phyloP scores from a whole-genome alignment of 352 stramenopile species.

The Phytophthora podocarpi region DNA sequence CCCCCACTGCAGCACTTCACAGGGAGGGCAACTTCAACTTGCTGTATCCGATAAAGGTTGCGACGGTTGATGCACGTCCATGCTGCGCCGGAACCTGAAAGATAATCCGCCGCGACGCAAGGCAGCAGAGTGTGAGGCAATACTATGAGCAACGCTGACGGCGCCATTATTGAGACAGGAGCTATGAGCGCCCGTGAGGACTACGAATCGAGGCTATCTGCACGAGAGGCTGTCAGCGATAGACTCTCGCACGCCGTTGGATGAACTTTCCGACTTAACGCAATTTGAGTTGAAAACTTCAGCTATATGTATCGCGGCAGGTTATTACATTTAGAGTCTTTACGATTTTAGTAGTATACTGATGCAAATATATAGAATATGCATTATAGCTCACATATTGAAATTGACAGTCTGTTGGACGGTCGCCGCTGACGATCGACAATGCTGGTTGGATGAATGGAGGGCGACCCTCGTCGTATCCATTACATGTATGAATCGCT shows the following conservation, averaged over 20 bases:
- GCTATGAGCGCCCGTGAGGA: too few relatives aligned
- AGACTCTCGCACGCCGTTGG: too few relatives aligned
- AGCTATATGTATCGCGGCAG: background rate
- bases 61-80: constrained; percentile 16
- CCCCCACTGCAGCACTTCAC: too few relatives aligned
- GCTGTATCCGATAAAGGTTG: background rate
- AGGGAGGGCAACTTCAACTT: constrained; percentile 29
- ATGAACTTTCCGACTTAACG: too few relatives aligned
- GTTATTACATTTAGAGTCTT: background rate
- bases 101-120: constrained; percentile 17
- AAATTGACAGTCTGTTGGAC: background rate
- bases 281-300: background rate
- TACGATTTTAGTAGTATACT: background rate
- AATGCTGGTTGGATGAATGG: too few relatives aligned
- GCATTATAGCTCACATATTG: background rate
- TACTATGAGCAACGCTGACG: constrained; percentile 16
- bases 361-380: background rate
- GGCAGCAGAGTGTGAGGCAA: background rate
- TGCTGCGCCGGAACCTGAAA: constrained; percentile 16
- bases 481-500: too few relatives aligned
- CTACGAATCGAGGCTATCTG: background rate
- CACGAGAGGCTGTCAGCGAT: too few relatives aligned
- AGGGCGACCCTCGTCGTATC: too few relatives aligned
- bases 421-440: background rate
- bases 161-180: too few relatives aligned